Base-by-base conservation (phyloP, 106 monocot species). In the Platanthera guangdongensis region DNA sequence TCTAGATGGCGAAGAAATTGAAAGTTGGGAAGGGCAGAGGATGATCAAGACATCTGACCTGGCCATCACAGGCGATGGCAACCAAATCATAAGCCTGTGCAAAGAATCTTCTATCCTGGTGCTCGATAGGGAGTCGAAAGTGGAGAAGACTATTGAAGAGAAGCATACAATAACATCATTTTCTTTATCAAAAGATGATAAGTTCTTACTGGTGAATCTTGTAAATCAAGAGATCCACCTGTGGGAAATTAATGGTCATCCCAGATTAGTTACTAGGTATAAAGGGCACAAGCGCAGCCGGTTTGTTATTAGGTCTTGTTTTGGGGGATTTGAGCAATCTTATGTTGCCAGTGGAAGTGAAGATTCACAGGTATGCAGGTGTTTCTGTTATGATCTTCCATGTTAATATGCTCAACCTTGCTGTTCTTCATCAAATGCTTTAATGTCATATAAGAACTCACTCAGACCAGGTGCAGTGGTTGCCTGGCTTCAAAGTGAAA, bases 281-380 rank as follows among this genome's bases (percentile, higher is more conserved):
- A 82, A 62, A 79, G 95, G 95, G 39, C 89, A 90, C 72, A 93
- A 87, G 75, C 84, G 93, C 51, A 82, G 69, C 13, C 80, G 93
- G 77, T 89, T 90, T 68, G 68, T 93, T 8, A 90, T 93, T 57
- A 80, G 93, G 67, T 96, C 95, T 75, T 96, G 95, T 75, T 90
- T 96, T 81, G 95, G 95, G 9, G 95, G 95, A 76, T 76, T 71
- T 51, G 83, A 89, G 30, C 84, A 93, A 57, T 78, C 84, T 68
- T 96, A 89, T 71, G 83, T 96, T 80, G 95, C 90, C 30, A 93
- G 95, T 74, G 95, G 95, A 74, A 93, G 92, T 75, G 95, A 96
- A 85, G 93, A 96, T 89, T 96, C 95, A 72, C 88, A 85, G 95
- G 95, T 93, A 89, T 73, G 82, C 4, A 77, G 0, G 4, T 80